A percentile compares a stretch with the other conserved stretches of the same genome.
Evolutionary conservation across 345 rosid genomes (phyloP).

Genomic region (Brassica juncea): DNA sequence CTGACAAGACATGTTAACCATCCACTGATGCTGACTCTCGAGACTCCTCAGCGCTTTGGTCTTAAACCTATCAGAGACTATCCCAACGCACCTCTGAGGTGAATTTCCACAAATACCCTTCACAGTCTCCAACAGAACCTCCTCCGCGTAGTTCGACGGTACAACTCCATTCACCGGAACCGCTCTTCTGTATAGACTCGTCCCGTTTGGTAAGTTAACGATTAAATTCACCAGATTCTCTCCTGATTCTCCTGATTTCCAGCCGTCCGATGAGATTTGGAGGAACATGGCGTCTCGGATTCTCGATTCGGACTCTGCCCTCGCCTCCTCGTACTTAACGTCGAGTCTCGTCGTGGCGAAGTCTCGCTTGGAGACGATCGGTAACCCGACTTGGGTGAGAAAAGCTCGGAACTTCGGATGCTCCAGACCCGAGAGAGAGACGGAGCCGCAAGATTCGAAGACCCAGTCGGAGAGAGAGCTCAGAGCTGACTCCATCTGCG

Average conservation of each 20-base stretch:
- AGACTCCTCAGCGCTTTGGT: conserved; percentile 78
- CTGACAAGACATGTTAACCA: conserved; percentile 93
- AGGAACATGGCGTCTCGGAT: conserved; percentile 95
- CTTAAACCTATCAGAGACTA: conserved; percentile 89
- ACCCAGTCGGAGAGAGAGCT: conserved; percentile 92
- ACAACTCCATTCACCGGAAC: conserved; percentile 67
- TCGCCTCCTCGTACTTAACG: conserved; percentile 75
- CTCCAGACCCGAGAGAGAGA: conserved; percentile 84
- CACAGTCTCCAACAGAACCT: conserved; percentile 79
- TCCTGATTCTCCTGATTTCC: conserved; percentile 51
- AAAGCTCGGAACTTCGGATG: conserved; percentile 95
- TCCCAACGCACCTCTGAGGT: conserved; percentile 88
- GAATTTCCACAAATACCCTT: conserved; percentile 78
- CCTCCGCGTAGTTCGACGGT: conserved; percentile 87
- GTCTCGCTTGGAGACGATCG: conserved; percentile 69
- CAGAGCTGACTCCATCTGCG: conserved; percentile 77
- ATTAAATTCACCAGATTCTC: conserved; percentile 65
- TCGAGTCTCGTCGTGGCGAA: conserved; percentile 69
- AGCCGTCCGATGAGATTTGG: conserved; percentile 90
- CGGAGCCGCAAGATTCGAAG: conserved; percentile 91
- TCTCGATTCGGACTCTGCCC: conserved; percentile 76
- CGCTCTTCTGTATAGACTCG: conserved; percentile 81
- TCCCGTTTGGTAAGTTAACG: conserved; percentile 94
- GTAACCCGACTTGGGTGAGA: conserved; percentile 83
- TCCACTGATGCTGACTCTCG: conserved; percentile 92